Base-by-base conservation (phyloP, 129 eudicot genomes). In the Helianthus tuberosus region DNA sequence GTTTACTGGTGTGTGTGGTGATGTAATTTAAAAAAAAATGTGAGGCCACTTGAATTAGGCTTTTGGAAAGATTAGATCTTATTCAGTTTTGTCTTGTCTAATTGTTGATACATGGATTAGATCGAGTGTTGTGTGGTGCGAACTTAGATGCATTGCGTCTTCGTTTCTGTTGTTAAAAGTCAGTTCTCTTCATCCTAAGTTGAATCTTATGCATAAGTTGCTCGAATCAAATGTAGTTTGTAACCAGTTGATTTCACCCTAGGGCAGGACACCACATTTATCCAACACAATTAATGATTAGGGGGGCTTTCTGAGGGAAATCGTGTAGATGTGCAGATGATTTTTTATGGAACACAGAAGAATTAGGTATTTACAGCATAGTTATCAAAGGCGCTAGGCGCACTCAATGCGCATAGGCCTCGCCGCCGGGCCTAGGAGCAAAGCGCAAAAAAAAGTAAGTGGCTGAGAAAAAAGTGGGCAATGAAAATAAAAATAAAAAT, bases 301-400 rank as follows among this genome's bases (percentile, higher is more conserved):
- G 3, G 47, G 38, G 32, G 29, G 39, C 13, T 36, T 63, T 55
- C 41, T 23, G 43, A 49, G 43, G 72, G 54, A 14, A 51, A 51
- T 47, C 3, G 54, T 38, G 71, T 74, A 36, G 71, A 49, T 12
- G 35, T 44, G 48, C 1, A 13, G 25, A 48, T 64, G 64, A 75
- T 35, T 58, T 36, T 25, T 58, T 2, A 76, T 32, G 49, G 69
- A 58, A 60, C 38, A 29, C 55, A 52, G 15, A 27, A n/a, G 62
- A 74, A 35, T 47, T 48, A 23, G 59, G 57, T 17, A 27, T 27
- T 27, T 27, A 27, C 32, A 27, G 3, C 32, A 27, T 27, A 27
- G 32, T 20, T 27, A 27, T 27, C 32, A 27, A 27, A 27, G 32
- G 32, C 2, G 32, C 32, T 27, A 27, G 32, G 32, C 32, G 32